Base-by-base conservation (phyloP, 345 rosid species). In the Eutrema yunnanense region DNA sequence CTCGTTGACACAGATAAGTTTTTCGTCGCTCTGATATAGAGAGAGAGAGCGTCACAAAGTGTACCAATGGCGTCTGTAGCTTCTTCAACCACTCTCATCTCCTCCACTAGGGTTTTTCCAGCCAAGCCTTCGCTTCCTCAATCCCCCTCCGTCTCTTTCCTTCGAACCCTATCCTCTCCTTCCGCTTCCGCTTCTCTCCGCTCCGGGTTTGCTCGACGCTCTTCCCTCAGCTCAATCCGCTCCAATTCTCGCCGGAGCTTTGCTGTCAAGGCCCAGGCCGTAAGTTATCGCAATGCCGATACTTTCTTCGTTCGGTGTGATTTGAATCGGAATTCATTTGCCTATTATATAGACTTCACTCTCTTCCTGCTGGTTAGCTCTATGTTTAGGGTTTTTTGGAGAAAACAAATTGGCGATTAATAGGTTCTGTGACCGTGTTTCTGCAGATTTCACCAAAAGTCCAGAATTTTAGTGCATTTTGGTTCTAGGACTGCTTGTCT, bases 61-160 rank as follows among this genome's bases (percentile, higher is more conserved):
- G 74, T 37, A 9, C 41, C 78, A 53, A 90, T 88, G 97, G 94
- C 97, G 49, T 84, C 87, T 86, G 56, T 92, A 16, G 86, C 92
- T 68, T 73, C 89, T 63, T 74, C 96, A 12, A 61, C 94, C 27
- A 57, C 86, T 71, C 83, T 89, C 56, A 41, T 87, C 76, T 82
- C 89, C 79, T 81, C 83, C 57, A 60, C 92, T 9, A 56, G 77
- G 64, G 77, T 61, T 54, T 64, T 78, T 47, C 77, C 85, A 38
- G 29, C 74, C 74, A 78, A 77, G 52, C 67, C 88, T 59, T 56
- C 67, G 34, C 63, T 80, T 40, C 33, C 89, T 19, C 22, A 19
- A 13, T 43, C 82, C 40, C 67, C 86, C 34, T 62, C 85, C 11
- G 47, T 72, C 13, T 76, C 82, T 54, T 42, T 76, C 71, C 70